A percentile compares a stretch with the other conserved stretches of the same genome.
phyloP scores from a whole-genome alignment of 2,329 filamentous ascomycete species.

The Exophiala sp. region DNA sequence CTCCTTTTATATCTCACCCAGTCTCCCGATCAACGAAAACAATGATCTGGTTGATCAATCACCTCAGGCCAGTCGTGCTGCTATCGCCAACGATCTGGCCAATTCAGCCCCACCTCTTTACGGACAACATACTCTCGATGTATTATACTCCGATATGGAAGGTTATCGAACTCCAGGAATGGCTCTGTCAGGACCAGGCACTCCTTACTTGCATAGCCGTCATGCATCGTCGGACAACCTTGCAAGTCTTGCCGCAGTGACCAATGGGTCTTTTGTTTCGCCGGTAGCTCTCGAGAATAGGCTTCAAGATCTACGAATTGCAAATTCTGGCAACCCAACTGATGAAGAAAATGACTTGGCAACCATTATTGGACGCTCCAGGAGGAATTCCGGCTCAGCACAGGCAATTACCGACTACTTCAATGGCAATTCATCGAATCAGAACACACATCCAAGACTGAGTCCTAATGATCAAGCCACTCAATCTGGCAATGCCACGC shows the following conservation, averaged over 20 bases:
- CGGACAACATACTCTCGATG: conserved; percentile 82
- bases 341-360: conserved; percentile 11
- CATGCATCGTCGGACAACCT: conserved; percentile 80
- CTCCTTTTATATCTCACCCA: conserved; percentile 92
- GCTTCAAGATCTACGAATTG: conserved; percentile 51
- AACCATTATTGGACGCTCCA: conserved; percentile 8
- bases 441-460: conserved; percentile 5
- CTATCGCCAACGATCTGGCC: conserved; percentile 55
- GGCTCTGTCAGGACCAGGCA: conserved; percentile 66
- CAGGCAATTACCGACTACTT: conserved; percentile 18
- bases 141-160: conserved; percentile 85
- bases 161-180: conserved; percentile 76
- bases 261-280: conserved; percentile 56
- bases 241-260: conserved; percentile 52
- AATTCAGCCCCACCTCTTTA: conserved; percentile 85
- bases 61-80: conserved; percentile 48
- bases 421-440: conserved; percentile 1
- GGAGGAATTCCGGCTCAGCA: conserved; percentile 15
- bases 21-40: conserved; percentile 81
- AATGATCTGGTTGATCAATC: conserved; percentile 69
- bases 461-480: conserved; percentile 14
- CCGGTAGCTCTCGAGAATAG: conserved; percentile 68
- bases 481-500: conserved; percentile 4
- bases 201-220: conserved; percentile 68
- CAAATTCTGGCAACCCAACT: conserved; percentile 7